Evolutionary conservation across 2,329 filamentous ascomycete species (phyloP).

Genomic region (Harringtonia aguacate): DNA sequence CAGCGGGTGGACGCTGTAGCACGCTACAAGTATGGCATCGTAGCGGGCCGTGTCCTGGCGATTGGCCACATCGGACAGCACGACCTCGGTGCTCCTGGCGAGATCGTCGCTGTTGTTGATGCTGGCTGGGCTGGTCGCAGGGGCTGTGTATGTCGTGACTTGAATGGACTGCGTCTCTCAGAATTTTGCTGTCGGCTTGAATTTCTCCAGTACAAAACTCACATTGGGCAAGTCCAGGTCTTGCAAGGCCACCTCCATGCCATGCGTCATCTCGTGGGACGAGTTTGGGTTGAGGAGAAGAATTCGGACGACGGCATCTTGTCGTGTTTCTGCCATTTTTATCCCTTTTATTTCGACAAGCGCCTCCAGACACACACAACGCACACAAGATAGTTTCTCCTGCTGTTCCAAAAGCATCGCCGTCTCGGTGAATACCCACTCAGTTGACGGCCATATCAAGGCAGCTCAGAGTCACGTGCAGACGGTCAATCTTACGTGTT

Average conservation of each 20-base stretch:
- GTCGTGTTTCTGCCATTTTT: slow-evolving; percentile 1
- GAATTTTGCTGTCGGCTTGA: not conserved
- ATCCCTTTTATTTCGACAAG: too few relatives aligned
- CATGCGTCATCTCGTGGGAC: slow-evolving; percentile 59
- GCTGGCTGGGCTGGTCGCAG: slow-evolving; percentile 51
- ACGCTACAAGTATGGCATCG: slow-evolving; percentile 77
- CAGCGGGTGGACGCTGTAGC: slow-evolving; percentile 77
- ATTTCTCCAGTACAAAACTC: slow-evolving; percentile 9
- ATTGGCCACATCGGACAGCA: slow-evolving; percentile 42
- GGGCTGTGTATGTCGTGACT: slow-evolving; percentile 56
- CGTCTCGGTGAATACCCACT: too few relatives aligned
- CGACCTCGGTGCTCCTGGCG: slow-evolving; percentile 47
- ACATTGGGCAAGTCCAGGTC: slow-evolving; percentile 28
- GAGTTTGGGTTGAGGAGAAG: slow-evolving; percentile 76
- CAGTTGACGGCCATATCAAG: too few relatives aligned
- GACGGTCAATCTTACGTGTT: not conserved
- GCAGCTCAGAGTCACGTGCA: not conserved
- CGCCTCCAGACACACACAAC: too few relatives aligned
- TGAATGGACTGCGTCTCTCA: slow-evolving; percentile 27
- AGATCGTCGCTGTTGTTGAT: slow-evolving; percentile 72
- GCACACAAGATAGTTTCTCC: too few relatives aligned
- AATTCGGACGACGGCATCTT: slow-evolving; percentile 33
- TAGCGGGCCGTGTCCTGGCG: slow-evolving; percentile 30
- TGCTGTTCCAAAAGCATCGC: too few relatives aligned
- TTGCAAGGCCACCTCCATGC: slow-evolving; percentile 41